Conservation (phyloP, 257 asterid species). For the Salvia hispanica region DNA sequence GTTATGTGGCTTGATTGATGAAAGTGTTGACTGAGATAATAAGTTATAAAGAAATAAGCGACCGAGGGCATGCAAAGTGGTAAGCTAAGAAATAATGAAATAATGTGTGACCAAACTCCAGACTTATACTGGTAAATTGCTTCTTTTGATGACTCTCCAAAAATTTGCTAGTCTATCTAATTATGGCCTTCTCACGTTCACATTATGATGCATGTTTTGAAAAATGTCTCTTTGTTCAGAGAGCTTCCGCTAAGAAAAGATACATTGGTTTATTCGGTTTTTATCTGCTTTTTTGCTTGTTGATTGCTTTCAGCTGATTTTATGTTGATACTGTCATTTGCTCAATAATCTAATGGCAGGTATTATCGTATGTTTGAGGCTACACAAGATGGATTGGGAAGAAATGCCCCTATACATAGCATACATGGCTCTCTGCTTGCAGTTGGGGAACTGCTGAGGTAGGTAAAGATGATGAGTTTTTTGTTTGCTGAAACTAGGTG, state of each 20-base stretch:
- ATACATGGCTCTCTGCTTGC: conserved; percentile 99
- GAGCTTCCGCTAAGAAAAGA: conserved; percentile 1
- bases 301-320: conserved; percentile 16
- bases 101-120: not conserved
- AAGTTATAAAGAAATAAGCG: conserved; percentile 4
- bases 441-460: conserved; percentile 99
- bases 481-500: conserved; percentile 26
- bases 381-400: conserved; percentile 94
- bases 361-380: conserved; percentile 99
- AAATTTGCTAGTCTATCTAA: not conserved
- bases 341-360: conserved; percentile 51
- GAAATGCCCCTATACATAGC: conserved; percentile 90
- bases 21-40: not conserved
- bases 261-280: not conserved
- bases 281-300: not conserved
- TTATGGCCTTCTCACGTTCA: not conserved
- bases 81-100: conserved; percentile 1
- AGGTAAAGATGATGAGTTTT: conserved; percentile 38
- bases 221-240: not conserved
- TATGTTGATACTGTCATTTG: conserved; percentile 24
- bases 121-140: conserved; percentile 6
- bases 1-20: not conserved
- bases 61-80: not conserved
- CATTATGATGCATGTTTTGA: not conserved
- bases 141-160: conserved; percentile 2